Percentiles rank a stretch among this genome's conserved stretches.
Conservation (phyloP, 225 moss, liverwort and hornwort species). For the Physcomitrellopsis africana region DNA sequence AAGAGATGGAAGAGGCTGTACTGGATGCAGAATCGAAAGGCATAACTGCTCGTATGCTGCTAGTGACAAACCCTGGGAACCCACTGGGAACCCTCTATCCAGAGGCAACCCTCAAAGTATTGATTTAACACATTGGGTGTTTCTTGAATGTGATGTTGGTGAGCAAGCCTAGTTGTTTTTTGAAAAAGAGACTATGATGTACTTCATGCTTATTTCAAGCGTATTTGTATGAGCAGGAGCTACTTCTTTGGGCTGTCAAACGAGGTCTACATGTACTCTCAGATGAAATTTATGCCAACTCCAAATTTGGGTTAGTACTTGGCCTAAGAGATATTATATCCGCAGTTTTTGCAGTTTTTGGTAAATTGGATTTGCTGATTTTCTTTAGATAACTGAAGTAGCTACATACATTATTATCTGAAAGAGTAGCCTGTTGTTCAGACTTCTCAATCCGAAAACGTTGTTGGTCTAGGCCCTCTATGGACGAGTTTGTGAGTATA, state of each 20-base stretch:
- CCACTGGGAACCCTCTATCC: slow-evolving; percentile 98
- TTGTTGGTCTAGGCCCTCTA: slow-evolving; percentile 61
- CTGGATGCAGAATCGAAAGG: slow-evolving; percentile 70
- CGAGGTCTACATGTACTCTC: slow-evolving; percentile 94
- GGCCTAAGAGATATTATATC: not conserved
- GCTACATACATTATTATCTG: not conserved
- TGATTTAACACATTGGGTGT: not conserved
- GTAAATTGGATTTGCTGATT: not conserved
- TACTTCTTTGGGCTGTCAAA: slow-evolving; percentile 89
- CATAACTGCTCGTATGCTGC: slow-evolving; percentile 64
- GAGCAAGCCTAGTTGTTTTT: not conserved
- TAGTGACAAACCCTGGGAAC: slow-evolving; percentile 94
- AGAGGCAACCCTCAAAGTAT: slow-evolving; percentile 88
- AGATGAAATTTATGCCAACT: slow-evolving; percentile 99
- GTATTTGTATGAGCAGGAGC: slow-evolving; percentile 60
- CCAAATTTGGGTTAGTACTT: slow-evolving; percentile 85
- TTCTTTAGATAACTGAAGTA: slow-evolving; percentile 3
- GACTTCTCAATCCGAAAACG: slow-evolving; percentile 37
- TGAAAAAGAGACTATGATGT: no score
- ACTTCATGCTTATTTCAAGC: slow-evolving; percentile 23
- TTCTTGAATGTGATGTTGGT: slow-evolving; percentile 4
- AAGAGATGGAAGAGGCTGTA: slow-evolving; percentile 88
- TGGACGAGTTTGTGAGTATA: slow-evolving; percentile 91
- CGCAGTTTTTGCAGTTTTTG: not conserved
- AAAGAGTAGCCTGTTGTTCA: slow-evolving; percentile 39